Percentiles rank a stretch among this genome's conserved stretches.
Conservation (phyloP, 2,329 filamentous ascomycete genomes). For the Ophiostoma novo-ulmi region DNA sequence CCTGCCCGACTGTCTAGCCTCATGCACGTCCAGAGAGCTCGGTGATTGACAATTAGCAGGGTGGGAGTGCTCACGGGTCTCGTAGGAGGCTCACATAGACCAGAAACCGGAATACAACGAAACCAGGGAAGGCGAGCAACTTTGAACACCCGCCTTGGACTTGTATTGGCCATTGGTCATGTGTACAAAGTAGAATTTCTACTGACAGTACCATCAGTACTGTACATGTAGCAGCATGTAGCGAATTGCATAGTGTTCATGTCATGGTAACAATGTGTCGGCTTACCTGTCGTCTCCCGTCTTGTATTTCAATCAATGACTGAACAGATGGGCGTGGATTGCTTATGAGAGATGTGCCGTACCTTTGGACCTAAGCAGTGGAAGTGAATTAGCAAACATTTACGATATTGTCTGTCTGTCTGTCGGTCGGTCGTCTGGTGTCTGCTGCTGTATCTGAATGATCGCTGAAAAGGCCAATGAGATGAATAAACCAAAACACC, state of each 20-base stretch:
- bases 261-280: conserved; percentile 4
- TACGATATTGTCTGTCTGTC: not conserved
- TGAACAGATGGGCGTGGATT: not conserved
- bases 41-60: not conserved
- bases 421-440: not conserved
- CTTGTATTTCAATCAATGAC: not conserved
- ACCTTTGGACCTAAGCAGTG: not conserved
- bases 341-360: not conserved
- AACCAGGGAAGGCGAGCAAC: not conserved
- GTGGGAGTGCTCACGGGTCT: conserved; percentile 2
- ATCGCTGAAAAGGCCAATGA: not conserved
- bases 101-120: not conserved
- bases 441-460: not conserved
- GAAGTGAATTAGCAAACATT: not conserved
- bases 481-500: not conserved
- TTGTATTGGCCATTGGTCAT: not conserved
- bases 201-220: not conserved
- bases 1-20: not conserved
- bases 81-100: not conserved
- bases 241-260: not conserved
- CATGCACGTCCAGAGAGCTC: not conserved
- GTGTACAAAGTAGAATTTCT: not conserved
- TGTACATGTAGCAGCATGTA: not conserved
- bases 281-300: conserved; percentile 23
- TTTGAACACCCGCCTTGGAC: not conserved